Evolutionary conservation across 2,329 filamentous ascomycete genomes (phyloP).

Genomic region (Huntiella savannae): DNA sequence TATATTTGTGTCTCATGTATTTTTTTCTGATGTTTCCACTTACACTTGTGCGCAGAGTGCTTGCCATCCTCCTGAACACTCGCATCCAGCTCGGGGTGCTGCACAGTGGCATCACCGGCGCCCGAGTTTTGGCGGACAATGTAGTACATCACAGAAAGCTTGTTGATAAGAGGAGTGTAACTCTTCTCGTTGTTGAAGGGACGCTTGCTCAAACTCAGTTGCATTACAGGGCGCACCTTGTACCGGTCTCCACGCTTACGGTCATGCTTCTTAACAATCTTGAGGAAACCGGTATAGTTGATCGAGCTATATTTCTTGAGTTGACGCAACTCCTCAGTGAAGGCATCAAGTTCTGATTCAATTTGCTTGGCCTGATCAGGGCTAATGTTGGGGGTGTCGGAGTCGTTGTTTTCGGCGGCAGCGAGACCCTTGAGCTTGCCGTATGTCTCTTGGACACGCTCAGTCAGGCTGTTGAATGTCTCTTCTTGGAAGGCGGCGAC

Average conservation of each 20-base stretch:
- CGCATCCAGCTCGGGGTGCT: conserved; percentile 18
- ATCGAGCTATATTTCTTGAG: conserved; percentile 88
- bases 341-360: conserved; percentile 61
- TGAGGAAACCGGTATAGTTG: conserved; percentile 95
- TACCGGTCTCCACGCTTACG: conserved; percentile 75
- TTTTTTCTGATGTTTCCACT: conserved; percentile 16
- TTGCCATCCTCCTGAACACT: conserved; percentile 35
- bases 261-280: conserved; percentile 98
- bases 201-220: conserved; percentile 69
- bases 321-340: conserved; percentile 80
- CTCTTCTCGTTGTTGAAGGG: conserved; percentile 86
- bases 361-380: conserved; percentile 46
- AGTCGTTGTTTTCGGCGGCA: conserved; percentile 39
- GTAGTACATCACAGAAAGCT: conserved; percentile 87
- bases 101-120: conserved; percentile 24
- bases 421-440: conserved; percentile 66
- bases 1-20: conserved; percentile 16
- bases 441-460: conserved; percentile 35
- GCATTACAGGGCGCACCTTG: conserved; percentile 76
- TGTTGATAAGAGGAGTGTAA: conserved; percentile 76
- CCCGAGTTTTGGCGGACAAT: conserved; percentile 75
- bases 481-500: conserved; percentile 76
- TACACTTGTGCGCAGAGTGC: conserved; percentile 68
- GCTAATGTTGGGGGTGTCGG: conserved; percentile 25
- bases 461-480: conserved; percentile 41